A percentile compares a stretch with the other conserved stretches of the same genome.
Conservation (phyloP, 352 stramenopile species). For the Globisporangium acanthophoron region DNA sequence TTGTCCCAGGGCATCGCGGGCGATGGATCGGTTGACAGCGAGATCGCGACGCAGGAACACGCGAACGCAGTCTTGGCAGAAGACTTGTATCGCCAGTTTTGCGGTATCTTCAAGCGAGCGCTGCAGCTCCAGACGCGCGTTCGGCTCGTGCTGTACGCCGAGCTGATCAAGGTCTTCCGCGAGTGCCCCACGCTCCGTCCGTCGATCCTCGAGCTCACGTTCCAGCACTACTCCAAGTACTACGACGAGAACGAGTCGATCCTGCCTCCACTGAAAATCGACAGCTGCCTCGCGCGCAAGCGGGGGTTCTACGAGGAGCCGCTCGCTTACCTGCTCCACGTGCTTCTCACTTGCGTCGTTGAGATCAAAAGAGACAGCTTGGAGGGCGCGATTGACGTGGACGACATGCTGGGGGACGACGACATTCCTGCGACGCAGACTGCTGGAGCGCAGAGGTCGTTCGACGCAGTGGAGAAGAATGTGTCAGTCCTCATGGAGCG, state of each 20-base stretch:
- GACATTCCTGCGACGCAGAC: constrained; percentile 32
- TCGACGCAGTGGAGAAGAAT: constrained; percentile 21
- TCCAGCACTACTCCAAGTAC: constrained; percentile 33
- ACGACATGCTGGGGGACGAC: constrained; percentile 30
- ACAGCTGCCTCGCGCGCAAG: constrained; percentile 25
- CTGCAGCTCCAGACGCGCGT: constrained; percentile 44
- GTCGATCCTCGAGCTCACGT: constrained; percentile 43
- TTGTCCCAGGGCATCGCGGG: constrained; percentile 26
- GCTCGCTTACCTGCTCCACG: constrained; percentile 33
- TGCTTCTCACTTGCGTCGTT: constrained; percentile 25
- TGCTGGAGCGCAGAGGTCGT: constrained; percentile 12
- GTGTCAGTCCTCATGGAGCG: constrained; percentile 34
- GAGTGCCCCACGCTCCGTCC: constrained; percentile 35
- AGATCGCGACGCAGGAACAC: constrained; percentile 34
- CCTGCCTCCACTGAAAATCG: constrained; percentile 41
- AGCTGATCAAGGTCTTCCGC: constrained; percentile 34
- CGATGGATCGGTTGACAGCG: constrained; percentile 6
- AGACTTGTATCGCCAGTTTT: constrained; percentile 55
- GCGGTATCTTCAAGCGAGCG: constrained; percentile 40
- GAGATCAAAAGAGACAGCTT: constrained; percentile 15
- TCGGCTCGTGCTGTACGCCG: constrained; percentile 37
- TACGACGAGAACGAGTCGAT: constrained; percentile 44
- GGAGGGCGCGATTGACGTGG: constrained; percentile 11
- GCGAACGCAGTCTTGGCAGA: constrained; percentile 34
- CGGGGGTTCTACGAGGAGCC: constrained; percentile 36